Percentiles rank a stretch among this genome's conserved stretches.
These are phyloP conservation scores for Neurospora sp. DNA, from an alignment of 495 filamentous ascomycete genomes.

Conservation along the genomic window DNA sequence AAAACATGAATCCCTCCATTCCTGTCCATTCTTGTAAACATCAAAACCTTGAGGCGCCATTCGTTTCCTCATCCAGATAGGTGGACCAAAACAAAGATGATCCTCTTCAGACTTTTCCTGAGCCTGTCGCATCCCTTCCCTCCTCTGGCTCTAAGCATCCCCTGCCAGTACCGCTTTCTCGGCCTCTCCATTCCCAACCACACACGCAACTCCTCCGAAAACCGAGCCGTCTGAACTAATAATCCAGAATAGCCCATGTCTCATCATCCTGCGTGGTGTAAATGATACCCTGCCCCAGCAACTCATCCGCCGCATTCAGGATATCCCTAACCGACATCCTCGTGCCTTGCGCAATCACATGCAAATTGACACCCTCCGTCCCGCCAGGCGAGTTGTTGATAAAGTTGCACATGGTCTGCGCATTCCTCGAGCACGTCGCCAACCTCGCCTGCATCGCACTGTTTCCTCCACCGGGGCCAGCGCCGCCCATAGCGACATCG, in stretches of 20 bases:
- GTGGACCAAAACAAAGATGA: background rate
- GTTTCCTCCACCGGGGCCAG: slow-evolving; percentile 2
- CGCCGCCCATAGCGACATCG: slow-evolving; percentile 11
- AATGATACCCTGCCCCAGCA: slow-evolving; percentile 60
- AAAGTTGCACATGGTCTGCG: slow-evolving; percentile 57
- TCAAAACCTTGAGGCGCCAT: background rate
- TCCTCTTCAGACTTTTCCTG: background rate
- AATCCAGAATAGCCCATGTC: slow-evolving; percentile 66
- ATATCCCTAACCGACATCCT: slow-evolving; percentile 59
- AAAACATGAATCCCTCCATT: background rate
- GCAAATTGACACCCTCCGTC: slow-evolving; percentile 66
- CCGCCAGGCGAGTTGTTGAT: slow-evolving; percentile 53
- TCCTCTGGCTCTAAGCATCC: background rate
- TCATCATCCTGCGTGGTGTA: slow-evolving; percentile 88
- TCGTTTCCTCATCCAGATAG: background rate
- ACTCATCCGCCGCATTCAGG: slow-evolving; percentile 63
- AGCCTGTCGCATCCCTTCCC: background rate
- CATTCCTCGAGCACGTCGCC: slow-evolving; percentile 41
- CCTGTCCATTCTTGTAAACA: background rate
- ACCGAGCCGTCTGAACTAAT: slow-evolving; percentile 19
- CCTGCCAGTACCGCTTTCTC: background rate
- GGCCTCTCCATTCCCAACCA: background rate
- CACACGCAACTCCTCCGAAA: background rate
- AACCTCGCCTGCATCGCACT: slow-evolving; percentile 23
- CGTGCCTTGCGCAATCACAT: slow-evolving; percentile 56